Percentiles rank a stretch among this genome's conserved stretches.
Evolutionary conservation across 225 moss, liverwort and hornwort genomes (phyloP).

Genomic region (Pseudisothecium myosuroides): DNA sequence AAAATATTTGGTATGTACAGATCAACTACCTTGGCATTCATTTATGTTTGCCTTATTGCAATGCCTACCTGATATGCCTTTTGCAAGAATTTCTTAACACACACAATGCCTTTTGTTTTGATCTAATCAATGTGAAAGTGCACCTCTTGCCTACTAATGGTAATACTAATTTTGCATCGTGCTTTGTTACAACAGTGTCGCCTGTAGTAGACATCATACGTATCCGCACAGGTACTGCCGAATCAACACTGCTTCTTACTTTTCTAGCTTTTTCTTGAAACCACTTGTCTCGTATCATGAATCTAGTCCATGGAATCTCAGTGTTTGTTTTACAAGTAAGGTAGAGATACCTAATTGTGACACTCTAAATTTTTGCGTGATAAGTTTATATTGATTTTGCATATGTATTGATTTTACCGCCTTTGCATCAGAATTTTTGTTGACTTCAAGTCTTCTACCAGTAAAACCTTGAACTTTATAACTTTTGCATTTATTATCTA

Average conservation of each 20-base stretch:
- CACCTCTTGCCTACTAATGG: background rate
- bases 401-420: background rate
- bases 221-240: conserved; percentile 46
- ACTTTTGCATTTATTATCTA: background rate
- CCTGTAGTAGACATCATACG: conserved; percentile 72
- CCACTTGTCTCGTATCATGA: background rate
- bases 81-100: background rate
- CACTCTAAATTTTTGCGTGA: background rate
- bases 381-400: background rate
- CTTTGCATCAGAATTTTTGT: background rate
- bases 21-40: background rate
- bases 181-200: conserved; percentile 27
- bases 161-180: background rate
- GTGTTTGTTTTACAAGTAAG: background rate
- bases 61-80: background rate
- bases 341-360: background rate
- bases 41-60: background rate
- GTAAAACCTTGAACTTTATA: background rate
- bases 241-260: background rate
- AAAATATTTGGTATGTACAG: conserved; percentile 62
- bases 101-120: background rate
- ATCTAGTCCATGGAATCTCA: background rate
- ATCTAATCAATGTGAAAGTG: background rate
- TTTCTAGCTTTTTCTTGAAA: background rate
- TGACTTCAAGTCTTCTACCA: background rate